Evolutionary conservation across 306 rosid species (phyloP), one percentile per base, ranked within the genome.

Genomic region (Carpinus fangiana): DNA sequence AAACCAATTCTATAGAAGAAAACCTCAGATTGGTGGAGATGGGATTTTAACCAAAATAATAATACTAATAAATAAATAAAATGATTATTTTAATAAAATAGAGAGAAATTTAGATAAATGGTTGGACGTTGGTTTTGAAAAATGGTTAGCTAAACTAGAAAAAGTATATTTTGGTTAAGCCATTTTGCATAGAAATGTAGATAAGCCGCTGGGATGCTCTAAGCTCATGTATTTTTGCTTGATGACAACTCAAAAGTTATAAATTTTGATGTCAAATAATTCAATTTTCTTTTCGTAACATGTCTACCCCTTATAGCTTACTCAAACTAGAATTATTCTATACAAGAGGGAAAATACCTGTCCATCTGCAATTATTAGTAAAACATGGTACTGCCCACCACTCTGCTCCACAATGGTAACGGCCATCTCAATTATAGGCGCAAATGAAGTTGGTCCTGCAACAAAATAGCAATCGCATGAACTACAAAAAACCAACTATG

Each of bases 401-500:
- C 97, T 94, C 86, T 94, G 92, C 90, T 84, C 93, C 60, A 94
- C 98, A 7, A 94, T 94, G 52, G 97, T 90, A 94, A 88, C 88
- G 78, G 97, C 98, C 98, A 88, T 92, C 88, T 90, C 98, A 86
- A 94, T 72, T 50, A 92, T 55, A 20, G 98, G 98, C 75, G 97
- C 96, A 85, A 94, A 94, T 57, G 98, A 94, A 51, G 97, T 94
- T 52, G 98, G 98, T 55, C 98, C 98, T 94, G 89, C 59, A 61
- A 84, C 78, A 79, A 79, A 46, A 70, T 57, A 75, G 41, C 8
- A 65, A 60, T 54, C 47, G 38, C 5, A 78, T 62, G 21, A 67
- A 55, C 76, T 73, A 46, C 5, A 13, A 60, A n/a, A n/a, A 53
- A 69, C 72, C 18, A 21, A 16, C 20, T 34, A 13, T 66, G 10